phyloP scores from a whole-genome alignment of 2,329 filamentous ascomycete genomes.

The Teratosphaeria zuluensis region DNA sequence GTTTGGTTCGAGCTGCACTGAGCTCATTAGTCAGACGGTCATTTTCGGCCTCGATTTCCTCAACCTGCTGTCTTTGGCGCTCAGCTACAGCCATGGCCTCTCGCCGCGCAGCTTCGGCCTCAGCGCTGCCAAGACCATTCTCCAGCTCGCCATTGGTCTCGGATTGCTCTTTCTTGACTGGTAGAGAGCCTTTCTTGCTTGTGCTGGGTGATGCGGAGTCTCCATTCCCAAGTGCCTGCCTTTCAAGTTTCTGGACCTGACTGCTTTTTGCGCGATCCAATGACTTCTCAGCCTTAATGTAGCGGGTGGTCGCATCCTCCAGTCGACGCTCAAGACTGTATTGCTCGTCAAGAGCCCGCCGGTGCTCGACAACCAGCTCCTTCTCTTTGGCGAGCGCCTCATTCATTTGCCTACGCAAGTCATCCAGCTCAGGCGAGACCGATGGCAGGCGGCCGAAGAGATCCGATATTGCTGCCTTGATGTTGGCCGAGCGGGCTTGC shows the following conservation, averaged over 20 bases:
- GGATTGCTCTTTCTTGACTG: conserved; percentile 32
- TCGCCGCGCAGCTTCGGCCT: conserved; percentile 65
- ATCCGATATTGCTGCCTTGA: conserved; percentile 62
- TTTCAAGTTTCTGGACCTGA: conserved; percentile 85
- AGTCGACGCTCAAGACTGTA: conserved; percentile 63
- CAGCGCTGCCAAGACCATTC: conserved; percentile 43
- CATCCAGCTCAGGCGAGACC: conserved; percentile 54
- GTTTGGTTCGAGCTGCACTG: conserved; percentile 57
- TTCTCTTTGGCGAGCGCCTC: conserved; percentile 74
- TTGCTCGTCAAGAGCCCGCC: conserved; percentile 20
- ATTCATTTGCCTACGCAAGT: conserved; percentile 66
- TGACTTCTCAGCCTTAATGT: conserved; percentile 92
- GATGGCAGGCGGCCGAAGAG: conserved; percentile 48
- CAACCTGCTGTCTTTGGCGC: conserved; percentile 83
- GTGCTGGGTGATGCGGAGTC: conserved; percentile 32
- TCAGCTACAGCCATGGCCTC: conserved; percentile 66
- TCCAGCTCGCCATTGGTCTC: conserved; percentile 45
- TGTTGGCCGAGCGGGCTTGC: conserved; percentile 62
- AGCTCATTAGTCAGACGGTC: conserved; percentile 69
- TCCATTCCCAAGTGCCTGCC: conserved; percentile 62
- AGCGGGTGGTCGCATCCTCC: conserved; percentile 79
- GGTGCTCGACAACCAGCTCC: conserved; percentile 28
- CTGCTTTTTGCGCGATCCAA: conserved; percentile 80
- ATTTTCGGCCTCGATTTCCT: conserved; percentile 67
- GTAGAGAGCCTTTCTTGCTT: conserved; percentile 34